Evolutionary conservation across 305 asterid genomes (phyloP), one percentile per base, ranked within the genome.

Genomic region (Vinca major): DNA sequence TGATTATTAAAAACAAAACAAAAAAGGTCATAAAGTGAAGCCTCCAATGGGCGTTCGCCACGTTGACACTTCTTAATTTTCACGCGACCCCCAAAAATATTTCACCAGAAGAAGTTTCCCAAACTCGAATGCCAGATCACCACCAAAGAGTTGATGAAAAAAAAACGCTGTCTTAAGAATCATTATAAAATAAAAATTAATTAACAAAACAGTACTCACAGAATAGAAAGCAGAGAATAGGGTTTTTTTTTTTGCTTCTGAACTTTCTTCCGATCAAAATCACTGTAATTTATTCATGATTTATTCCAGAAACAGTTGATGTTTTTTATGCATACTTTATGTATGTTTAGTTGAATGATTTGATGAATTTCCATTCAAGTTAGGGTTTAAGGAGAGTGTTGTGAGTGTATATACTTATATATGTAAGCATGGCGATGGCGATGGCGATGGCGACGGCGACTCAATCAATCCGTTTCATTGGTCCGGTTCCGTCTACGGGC

Each of bases 391-490:
- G 54, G 63, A 73, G 49, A 49, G 40, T 16, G 51, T 8, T 39
- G 13, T n/a, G 17, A 2, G 19, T n/a, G 40, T 41, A 41, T 45
- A 5, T 45, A 45, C 10, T 5, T 45, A 45, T 10, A 45, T 45
- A 45, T 45, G 49, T 45, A 40, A 68, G 26, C 26, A 80, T 91
- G 81, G 85, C 81, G 64, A 78, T 26, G 33, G 33, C 81, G 64
- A 80, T 91, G 81, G 85, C 81, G 64, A 78, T 26, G 33, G 33
- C 81, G 64, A 78, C 84, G 40, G 67, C 86, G 2, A 62, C 85
- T 20, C 96, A 86, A 76, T 78, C 93, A 26, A 76, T 83, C 70
- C 87, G 97, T 62, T 87, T 86, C 81, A 69, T 71, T 74, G 83
- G 80, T 17, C 84, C 96, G 39, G 85, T 81, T 21, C 55, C 86